Percentiles rank a stretch among this genome's conserved stretches.
Evolutionary conservation across 148 eudicot species (phyloP).

Genomic region (Chenopodium suecicum): DNA sequence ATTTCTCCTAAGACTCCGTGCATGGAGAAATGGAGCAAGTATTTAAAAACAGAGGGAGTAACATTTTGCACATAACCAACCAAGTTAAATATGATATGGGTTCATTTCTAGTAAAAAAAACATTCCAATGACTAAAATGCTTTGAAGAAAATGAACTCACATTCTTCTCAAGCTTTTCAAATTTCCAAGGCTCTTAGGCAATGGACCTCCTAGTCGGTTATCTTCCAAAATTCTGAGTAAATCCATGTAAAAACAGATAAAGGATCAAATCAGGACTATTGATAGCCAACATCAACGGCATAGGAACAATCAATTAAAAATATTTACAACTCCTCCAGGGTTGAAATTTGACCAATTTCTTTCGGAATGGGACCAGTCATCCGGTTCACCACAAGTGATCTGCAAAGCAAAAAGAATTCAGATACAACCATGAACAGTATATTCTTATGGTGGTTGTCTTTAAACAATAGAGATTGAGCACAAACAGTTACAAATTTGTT

Average conservation of each 20-base stretch:
- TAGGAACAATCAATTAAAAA: neutral
- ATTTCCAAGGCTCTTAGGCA: constrained; percentile 63
- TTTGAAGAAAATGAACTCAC: constrained; percentile 36
- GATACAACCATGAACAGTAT: no score
- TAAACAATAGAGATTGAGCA: no score
- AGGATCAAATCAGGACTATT: neutral
- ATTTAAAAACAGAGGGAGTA: no score
- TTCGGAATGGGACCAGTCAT: constrained; percentile 59
- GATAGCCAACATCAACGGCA: neutral
- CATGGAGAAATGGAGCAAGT: no score
- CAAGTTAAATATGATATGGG: neutral
- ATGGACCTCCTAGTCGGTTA: constrained; percentile 58
- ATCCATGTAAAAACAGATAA: neutral
- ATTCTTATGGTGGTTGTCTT: no score
- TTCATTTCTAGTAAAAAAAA: neutral
- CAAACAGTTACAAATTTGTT: no score
- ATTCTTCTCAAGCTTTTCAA: constrained; percentile 51
- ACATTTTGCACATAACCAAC: no score
- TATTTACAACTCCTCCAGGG: constrained; percentile 63
- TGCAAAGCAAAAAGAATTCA: constrained; percentile 21
- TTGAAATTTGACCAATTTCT: constrained; percentile 66
- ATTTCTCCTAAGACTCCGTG: no score
- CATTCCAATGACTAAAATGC: neutral
- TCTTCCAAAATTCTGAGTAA: constrained; percentile 54
- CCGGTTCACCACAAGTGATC: constrained; percentile 58